Evolutionary conservation across 345 rosid genomes (phyloP).

Genomic region (Toxicodendron radicans): DNA sequence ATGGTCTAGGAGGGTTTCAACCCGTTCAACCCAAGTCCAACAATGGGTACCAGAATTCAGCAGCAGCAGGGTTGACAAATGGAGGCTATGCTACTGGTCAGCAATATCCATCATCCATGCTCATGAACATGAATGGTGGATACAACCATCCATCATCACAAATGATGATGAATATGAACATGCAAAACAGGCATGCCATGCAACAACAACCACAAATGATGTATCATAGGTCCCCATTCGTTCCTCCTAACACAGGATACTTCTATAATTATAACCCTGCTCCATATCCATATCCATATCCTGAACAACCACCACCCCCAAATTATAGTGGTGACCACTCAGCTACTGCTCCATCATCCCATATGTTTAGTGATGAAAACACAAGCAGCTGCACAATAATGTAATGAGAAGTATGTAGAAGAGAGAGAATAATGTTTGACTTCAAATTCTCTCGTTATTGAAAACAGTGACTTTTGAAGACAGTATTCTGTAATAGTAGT

Average conservation of each 20-base stretch:
- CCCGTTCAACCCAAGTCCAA: slow-evolving; percentile 24
- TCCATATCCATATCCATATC: slow-evolving; percentile 34
- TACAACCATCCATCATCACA: slow-evolving; percentile 39
- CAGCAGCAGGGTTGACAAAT: slow-evolving; percentile 27
- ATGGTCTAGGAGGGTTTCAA: slow-evolving; percentile 34
- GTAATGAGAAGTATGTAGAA: slow-evolving; percentile 20
- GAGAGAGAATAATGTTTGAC: slow-evolving; percentile 21
- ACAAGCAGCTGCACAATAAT: slow-evolving; percentile 51
- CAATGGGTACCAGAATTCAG: slow-evolving; percentile 36
- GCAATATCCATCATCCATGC: slow-evolving; percentile 42
- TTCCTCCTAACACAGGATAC: slow-evolving; percentile 62
- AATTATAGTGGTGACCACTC: slow-evolving; percentile 31
- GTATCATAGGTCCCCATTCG: slow-evolving; percentile 57
- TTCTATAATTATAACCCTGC: slow-evolving; percentile 41
- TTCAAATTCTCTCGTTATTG: slow-evolving; percentile 18
- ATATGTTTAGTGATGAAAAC: slow-evolving; percentile 53
- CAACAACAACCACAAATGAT: slow-evolving; percentile 65
- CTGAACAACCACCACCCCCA: slow-evolving; percentile 26
- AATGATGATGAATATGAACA: slow-evolving; percentile 50
- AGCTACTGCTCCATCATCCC: slow-evolving; percentile 34
- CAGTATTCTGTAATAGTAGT: slow-evolving; percentile 1
- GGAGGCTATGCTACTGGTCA: slow-evolving; percentile 28
- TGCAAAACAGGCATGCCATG: slow-evolving; percentile 46
- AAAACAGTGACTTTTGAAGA: slow-evolving; percentile 17
- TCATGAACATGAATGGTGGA: slow-evolving; percentile 52